Base-by-base conservation (phyloP, 2,329 filamentous ascomycete genomes). In the Sporothrix mexicana region DNA sequence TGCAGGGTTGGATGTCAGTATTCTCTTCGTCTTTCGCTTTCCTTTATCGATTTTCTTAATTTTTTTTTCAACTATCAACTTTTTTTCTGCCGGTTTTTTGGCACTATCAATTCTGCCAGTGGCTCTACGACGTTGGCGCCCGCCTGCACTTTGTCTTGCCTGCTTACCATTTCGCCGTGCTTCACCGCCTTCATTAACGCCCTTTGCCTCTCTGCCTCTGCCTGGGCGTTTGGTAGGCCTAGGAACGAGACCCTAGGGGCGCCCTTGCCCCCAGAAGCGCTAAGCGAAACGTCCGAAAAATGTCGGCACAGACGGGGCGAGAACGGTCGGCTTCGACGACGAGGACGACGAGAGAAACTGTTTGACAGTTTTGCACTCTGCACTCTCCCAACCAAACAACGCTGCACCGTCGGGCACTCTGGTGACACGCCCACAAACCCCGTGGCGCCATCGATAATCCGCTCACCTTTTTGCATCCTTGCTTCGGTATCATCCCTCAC, bases 61-160 rank as follows among this genome's bases (percentile, higher is more conserved):
- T 64, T 64, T 61, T 73, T 73, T 64, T 66, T 20, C 25, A 43
- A 49, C 57, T 69, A 61, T 62, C 64, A 47, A 43, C 49, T 68
- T 73, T 73, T 73, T 73, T 73, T 73, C 72, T 73, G 72, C 72
- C 72, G 69, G 72, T 36, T 73, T 73, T 73, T 73, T 55, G 55
- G 30, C 69, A 10, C 69, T 70, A 70, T 71, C 68, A 45, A 55
- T n/a, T 36, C 4, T 4, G 25, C 20, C 8, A 3, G 13, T 45
- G 5, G 17, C 2, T 7, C 12, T 36, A 53, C 45, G 30, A 47
- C 57, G 23, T 23, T 12, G 7, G 23, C 20, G 12, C 51, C 9
- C 30, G 5, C 51, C 5, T 2, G 3, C 15, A 7, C 2, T 62
- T 62, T 30, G n/a, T 20, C 8, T 47, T 43, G 9, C 51, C 3